Evolutionary conservation across 2,329 filamentous ascomycete genomes (phyloP).

Genomic region (Malbranchea cinnamomea): DNA sequence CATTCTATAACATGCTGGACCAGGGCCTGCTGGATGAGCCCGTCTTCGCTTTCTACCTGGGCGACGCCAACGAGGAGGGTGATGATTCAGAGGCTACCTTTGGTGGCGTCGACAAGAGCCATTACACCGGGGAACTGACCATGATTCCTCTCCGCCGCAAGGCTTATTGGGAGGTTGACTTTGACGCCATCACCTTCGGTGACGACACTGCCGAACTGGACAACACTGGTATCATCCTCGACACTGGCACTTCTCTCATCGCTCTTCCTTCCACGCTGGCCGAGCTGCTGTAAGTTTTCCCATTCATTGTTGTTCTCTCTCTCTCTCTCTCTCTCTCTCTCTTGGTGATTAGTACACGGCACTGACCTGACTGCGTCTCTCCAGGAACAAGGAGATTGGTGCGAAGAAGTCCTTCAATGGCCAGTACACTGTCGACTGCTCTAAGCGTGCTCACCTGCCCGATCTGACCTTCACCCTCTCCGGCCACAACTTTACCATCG

Average conservation of each 20-base stretch:
- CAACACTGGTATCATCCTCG: constrained; percentile 87
- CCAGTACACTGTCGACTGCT: constrained; percentile 88
- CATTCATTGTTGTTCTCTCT: neutral
- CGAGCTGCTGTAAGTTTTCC: constrained; percentile 56
- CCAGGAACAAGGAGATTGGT: constrained; percentile 79
- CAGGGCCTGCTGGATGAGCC: constrained; percentile 81
- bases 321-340: neutral
- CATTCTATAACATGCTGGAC: constrained; percentile 91
- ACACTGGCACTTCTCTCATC: constrained; percentile 96
- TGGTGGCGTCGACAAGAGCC: constrained; percentile 69
- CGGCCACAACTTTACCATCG: constrained; percentile 86
- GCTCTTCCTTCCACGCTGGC: constrained; percentile 81
- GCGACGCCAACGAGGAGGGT: constrained; percentile 53
- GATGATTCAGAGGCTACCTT: constrained; percentile 78
- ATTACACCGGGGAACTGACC: constrained; percentile 73
- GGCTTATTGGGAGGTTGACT: constrained; percentile 99
- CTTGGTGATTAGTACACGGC: constrained; percentile 8
- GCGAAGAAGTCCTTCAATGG: constrained; percentile 97
- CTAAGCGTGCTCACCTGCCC: constrained; percentile 66
- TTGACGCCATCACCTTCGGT: constrained; percentile 82
- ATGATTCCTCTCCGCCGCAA: constrained; percentile 93
- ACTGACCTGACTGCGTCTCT: constrained; percentile 5
- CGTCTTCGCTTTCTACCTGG: constrained; percentile 94
- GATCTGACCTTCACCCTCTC: constrained; percentile 83
- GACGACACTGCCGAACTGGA: constrained; percentile 77